Base-by-base conservation (phyloP, 345 rosid genomes). In the Ceriops decandra region DNA sequence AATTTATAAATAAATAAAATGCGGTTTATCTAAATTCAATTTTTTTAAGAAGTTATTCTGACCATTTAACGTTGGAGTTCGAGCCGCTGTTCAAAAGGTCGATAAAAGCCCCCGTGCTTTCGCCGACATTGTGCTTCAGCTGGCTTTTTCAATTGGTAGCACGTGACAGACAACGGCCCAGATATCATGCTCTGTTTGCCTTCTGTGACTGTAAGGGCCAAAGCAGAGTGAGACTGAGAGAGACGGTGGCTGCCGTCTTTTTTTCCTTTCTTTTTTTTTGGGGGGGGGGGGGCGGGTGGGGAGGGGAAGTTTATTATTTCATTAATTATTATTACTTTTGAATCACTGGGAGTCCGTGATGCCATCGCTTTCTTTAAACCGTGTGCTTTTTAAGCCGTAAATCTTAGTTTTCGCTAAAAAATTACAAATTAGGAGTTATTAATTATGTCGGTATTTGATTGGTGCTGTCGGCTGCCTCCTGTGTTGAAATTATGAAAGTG, bases 271-370 rank as follows among this genome's bases (percentile, higher is more conserved):
- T 10, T 13, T 6, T 17, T 31, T 31, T 5, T 24, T 24, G n/a
- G n/a, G n/a, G n/a, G n/a, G 26, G 26, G 26, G 26, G 26, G 9
- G 38, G 7, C 7, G 7, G 11, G 31, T 6, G 21, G 26, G 62
- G 27, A 6, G 4, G 35, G n/a, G 63, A 17, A 17, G 6, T 13
- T n/a, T 49, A 22, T 28, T 47, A 7, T 28, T 26, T 57, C 13
- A 38, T 38, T 10, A 38, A 38, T 38, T 38, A 38, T 1, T 13
- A 42, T 13, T 3, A 42, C 49, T 8, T 21, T 32, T 30, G 19
- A 5, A 2, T 66, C 69, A 33, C 33, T 54, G 54, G 17, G 47
- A 61, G 21, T 62, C 72, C 78, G 81, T 78, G 80, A 71, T 17
- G 17, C 28, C 28, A 19, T 31, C 66, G 21, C 53, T 72, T 52